These are phyloP conservation scores for Ilex paraguariensis DNA, from an alignment of 305 asterid species.

Conservation along the genomic window DNA sequence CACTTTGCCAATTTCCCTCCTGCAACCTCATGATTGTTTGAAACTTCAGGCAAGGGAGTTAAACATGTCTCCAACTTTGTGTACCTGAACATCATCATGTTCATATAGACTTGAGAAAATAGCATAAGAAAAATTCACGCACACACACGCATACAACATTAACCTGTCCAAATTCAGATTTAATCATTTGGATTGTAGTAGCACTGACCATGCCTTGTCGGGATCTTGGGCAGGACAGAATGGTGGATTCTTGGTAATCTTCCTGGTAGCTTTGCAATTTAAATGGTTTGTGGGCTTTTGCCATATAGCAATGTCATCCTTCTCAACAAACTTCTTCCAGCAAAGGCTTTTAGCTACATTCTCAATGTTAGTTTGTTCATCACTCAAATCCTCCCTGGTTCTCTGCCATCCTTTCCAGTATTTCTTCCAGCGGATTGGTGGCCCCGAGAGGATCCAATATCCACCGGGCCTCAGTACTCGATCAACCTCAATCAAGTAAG, in stretches of 20 bases:
- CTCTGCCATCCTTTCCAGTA: constrained; percentile 59
- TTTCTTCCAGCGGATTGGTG: constrained; percentile 54
- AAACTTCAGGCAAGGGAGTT: constrained; percentile 46
- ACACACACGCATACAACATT: too few species aligned
- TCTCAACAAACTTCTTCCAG: constrained; percentile 52
- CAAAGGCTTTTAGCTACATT: constrained; percentile 43
- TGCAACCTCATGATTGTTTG: constrained; percentile 29
- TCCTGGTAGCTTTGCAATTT: constrained; percentile 25
- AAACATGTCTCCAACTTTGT: constrained; percentile 38
- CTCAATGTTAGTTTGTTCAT: constrained; percentile 47
- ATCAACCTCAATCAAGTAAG: constrained; percentile 48
- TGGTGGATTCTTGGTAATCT: constrained; percentile 23
- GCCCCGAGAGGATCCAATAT: constrained; percentile 63
- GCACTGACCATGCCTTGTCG: constrained; percentile 42
- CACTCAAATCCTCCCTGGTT: constrained; percentile 39
- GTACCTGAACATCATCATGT: constrained; percentile 27
- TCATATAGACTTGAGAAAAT: too few species aligned
- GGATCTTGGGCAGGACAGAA: constrained; percentile 43
- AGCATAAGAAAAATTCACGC: too few species aligned
- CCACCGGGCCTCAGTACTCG: constrained; percentile 53
- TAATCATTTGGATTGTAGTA: not conserved
- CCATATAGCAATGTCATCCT: constrained; percentile 53
- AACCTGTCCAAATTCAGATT: too few species aligned
- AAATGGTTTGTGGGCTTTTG: constrained; percentile 46
- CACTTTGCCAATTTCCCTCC: constrained; percentile 47